Conservation (phyloP, 2,329 filamentous ascomycete genomes). For the Reticulascus tulasneorum region DNA sequence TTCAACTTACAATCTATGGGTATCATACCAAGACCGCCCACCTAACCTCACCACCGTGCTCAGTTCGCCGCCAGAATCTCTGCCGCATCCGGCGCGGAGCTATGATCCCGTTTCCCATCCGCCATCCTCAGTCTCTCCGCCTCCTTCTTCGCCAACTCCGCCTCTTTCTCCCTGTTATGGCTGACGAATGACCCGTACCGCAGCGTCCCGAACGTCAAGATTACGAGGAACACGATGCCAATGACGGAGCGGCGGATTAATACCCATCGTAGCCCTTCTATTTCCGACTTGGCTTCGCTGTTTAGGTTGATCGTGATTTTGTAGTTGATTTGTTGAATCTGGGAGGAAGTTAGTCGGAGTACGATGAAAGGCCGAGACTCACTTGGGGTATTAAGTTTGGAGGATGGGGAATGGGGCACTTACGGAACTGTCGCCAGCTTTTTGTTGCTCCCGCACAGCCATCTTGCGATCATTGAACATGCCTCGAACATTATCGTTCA, state of each 20-base stretch:
- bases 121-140: slow-evolving; percentile 39
- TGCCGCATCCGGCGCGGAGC: slow-evolving; percentile 47
- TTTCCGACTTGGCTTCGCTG: slow-evolving; percentile 86
- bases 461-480: slow-evolving; percentile 97
- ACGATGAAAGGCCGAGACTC: too few species aligned
- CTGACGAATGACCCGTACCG: slow-evolving; percentile 56
- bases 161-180: slow-evolving; percentile 46
- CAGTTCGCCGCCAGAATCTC: slow-evolving; percentile 56
- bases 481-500: slow-evolving; percentile 90
- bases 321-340: slow-evolving; percentile 93
- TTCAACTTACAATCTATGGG: slow-evolving; percentile 1
- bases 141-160: slow-evolving; percentile 36
- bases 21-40: background rate
- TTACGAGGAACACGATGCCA: slow-evolving; percentile 63
- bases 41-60: slow-evolving; percentile 1
- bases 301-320: slow-evolving; percentile 89
- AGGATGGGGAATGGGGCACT: slow-evolving; percentile 20
- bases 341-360: slow-evolving; percentile 16
- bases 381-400: background rate
- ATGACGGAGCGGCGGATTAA: slow-evolving; percentile 60
- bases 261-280: slow-evolving; percentile 89
- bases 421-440: slow-evolving; percentile 75
- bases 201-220: slow-evolving; percentile 55
- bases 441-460: slow-evolving; percentile 83
- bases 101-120: slow-evolving; percentile 42